Evolutionary conservation across 1,284 basidiomycete genomes (phyloP), one percentile per base, ranked within the genome.

Genomic region (Filobasidium uniguttulatum): DNA sequence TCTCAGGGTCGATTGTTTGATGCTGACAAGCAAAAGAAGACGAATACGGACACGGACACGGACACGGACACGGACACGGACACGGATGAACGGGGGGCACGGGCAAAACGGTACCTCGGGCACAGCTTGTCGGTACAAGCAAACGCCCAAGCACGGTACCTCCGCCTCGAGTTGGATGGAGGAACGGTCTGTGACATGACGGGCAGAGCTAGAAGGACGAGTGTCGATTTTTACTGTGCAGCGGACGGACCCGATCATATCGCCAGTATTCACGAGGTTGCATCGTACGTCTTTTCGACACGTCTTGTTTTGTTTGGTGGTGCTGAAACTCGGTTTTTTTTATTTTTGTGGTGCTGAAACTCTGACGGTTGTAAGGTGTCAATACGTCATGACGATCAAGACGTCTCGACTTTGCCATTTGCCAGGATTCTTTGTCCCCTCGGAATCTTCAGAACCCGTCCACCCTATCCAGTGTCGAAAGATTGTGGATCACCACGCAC

Each of bases 201-300:
- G 1, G 82, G 82, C 37, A 77, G 75, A 65, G 77, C 76, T 50
- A 80, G 90, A 53, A 83, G 86, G 69, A 82, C 90, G 46, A 89
- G 96, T 73, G 81, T 96, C 30, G 90, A 96, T 83, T 90, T 91
- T 66, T 90, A 96, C 69, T 96, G 90, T 71, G 86, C 85, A 54
- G 86, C 87, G 82, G 83, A 83, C 49, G 83, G 83, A 69, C 79
- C 83, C 34, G 74, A 75, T 59, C 60, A 65, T 37, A 86, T 94
- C 61, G 77, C 86, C 48, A 82, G 90, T 62, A 81, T 96, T 60
- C 88, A 90, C 64, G 90, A 96, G 72, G 77, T 86, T 19, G 83
- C 83, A 62, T 90, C 82, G 26, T 86, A 30, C 43, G 56, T 51
- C 6, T 9, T 17, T 28, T 2, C 0, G 8, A n/a, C 14, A 6